Base-by-base conservation (phyloP, 176 grass and related monocot genomes). In the Puccinellia tenuiflora region DNA sequence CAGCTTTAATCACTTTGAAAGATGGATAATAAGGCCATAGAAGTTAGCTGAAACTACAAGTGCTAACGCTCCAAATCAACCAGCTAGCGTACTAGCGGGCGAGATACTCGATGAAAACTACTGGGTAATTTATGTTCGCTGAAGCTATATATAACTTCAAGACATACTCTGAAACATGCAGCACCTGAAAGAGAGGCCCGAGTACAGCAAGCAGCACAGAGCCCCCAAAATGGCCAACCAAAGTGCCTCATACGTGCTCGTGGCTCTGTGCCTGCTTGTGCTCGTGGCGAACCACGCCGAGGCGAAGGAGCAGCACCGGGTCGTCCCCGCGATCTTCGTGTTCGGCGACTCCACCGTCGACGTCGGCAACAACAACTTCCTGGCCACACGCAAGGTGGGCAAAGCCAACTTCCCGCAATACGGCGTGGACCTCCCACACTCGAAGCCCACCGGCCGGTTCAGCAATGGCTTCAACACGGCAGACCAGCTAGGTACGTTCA, bases 331-430 rank as follows among this genome's bases (percentile, higher is more conserved):
- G 3, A 67, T 95, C 39, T 98, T 92, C 79, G 89, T 98, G 77
- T 98, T 96, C 68, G 93, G 96, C 0, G 96, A 98, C 66, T 98
- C 96, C 14, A 98, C 93, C 5, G 87, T 90, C 45, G 96, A 98
- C 76, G 91, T 98, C 11, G 96, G 93, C 25, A 96, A 90, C 88
- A 96, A 96, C 73, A 93, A 99, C 73, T 22, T 73, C 55, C 85
- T 92, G 43, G 8, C 0, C 64, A 68, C 69, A 7, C 69, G 21
- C 11, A 88, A 52, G 25, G 76, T 4, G 50, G 88, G 77, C 33
- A 90, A 73, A 50, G 91, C 93, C 16, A 96, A 99, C 73, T 98
- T 87, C 21, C 89, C 91, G 1, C 87, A 81, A 8, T 86, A 95
- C 45, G 96, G 93, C 70, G 47, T 98, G 21, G 96, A 98, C 86